A percentile compares a stretch with the other conserved stretches of the same genome.
phyloP scores from a whole-genome alignment of 345 rosid species.

The Cardamine occulta region DNA sequence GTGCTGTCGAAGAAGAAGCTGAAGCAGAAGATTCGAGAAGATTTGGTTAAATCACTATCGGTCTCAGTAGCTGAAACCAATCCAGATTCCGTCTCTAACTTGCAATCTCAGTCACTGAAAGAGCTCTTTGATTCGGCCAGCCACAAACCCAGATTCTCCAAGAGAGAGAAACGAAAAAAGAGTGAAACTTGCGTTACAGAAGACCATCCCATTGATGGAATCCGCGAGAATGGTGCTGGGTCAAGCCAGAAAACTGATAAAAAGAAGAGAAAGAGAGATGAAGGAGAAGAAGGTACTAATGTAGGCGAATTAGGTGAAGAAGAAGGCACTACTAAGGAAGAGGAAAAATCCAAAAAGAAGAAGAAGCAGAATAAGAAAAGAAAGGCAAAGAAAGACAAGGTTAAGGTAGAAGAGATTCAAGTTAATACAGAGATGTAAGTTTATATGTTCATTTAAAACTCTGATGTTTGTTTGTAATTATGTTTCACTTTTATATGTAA shows the following conservation, averaged over 20 bases:
- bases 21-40: conserved; percentile 72
- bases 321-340: conserved; percentile 34
- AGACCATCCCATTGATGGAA: conserved; percentile 17
- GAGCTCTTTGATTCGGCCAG: conserved; percentile 60
- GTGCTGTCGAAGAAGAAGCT: conserved; percentile 93
- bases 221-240: conserved; percentile 10
- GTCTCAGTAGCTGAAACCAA: conserved; percentile 35
- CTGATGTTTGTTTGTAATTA: background rate
- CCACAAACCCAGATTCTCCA: conserved; percentile 68
- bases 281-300: conserved; percentile 6
- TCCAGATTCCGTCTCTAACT: background rate
- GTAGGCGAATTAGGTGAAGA: conserved; percentile 27
- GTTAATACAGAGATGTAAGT: conserved; percentile 40
- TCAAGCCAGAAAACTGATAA: conserved; percentile 29
- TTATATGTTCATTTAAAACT: conserved; percentile 2
- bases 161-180: conserved; percentile 75
- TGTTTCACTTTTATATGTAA: background rate
- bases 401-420: conserved; percentile 38
- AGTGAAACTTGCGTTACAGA: conserved; percentile 38
- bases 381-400: conserved; percentile 39
- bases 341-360: conserved; percentile 25
- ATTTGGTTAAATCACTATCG: conserved; percentile 49
- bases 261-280: conserved; percentile 46
- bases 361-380: conserved; percentile 42
- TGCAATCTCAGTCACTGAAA: conserved; percentile 53